phyloP scores from a whole-genome alignment of 768 basidiomycete species.

The Candolleomyces efflorescens region DNA sequence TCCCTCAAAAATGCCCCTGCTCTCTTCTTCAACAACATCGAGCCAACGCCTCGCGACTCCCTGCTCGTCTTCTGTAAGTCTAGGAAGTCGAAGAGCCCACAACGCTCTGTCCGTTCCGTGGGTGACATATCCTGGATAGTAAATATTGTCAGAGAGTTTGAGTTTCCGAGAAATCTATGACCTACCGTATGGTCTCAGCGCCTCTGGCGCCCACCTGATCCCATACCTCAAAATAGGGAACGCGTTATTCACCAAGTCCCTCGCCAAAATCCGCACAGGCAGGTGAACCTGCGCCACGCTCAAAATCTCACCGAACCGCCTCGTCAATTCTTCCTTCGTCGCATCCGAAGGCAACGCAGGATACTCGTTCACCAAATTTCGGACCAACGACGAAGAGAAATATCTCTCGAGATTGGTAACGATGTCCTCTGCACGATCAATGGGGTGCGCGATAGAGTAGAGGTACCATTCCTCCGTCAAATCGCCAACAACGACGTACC shows the following conservation, averaged over 20 bases:
- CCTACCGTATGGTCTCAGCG: slow-evolving; percentile 49
- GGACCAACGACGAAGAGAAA: slow-evolving; percentile 46
- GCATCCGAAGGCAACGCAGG: slow-evolving; percentile 35
- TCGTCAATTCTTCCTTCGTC: slow-evolving; percentile 36
- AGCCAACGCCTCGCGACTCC: slow-evolving; percentile 54
- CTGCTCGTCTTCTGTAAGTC: slow-evolving; percentile 42
- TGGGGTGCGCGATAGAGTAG: slow-evolving; percentile 66
- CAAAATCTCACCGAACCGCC: slow-evolving; percentile 55
- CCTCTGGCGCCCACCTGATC: slow-evolving; percentile 67
- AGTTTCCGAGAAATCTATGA: slow-evolving; percentile 6
- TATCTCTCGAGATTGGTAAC: slow-evolving; percentile 56
- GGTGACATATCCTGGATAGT: slow-evolving; percentile 55
- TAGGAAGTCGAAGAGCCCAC: slow-evolving; percentile 56
- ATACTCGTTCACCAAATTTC: slow-evolving; percentile 43
- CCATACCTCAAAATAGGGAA: slow-evolving; percentile 68
- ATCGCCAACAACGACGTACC: slow-evolving; percentile 62
- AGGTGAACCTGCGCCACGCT: slow-evolving; percentile 64
- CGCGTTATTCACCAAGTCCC: slow-evolving; percentile 50
- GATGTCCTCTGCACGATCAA: slow-evolving; percentile 46
- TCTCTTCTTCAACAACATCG: slow-evolving; percentile 41
- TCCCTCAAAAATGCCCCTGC: slow-evolving; percentile 18
- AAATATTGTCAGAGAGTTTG: neutral
- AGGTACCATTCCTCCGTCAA: slow-evolving; percentile 75
- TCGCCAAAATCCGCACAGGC: slow-evolving; percentile 56
- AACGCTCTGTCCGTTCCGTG: slow-evolving; percentile 62